These are phyloP conservation scores for Lasiosphaeris hirsuta DNA, from an alignment of 495 filamentous ascomycete species.

Conservation along the genomic window DNA sequence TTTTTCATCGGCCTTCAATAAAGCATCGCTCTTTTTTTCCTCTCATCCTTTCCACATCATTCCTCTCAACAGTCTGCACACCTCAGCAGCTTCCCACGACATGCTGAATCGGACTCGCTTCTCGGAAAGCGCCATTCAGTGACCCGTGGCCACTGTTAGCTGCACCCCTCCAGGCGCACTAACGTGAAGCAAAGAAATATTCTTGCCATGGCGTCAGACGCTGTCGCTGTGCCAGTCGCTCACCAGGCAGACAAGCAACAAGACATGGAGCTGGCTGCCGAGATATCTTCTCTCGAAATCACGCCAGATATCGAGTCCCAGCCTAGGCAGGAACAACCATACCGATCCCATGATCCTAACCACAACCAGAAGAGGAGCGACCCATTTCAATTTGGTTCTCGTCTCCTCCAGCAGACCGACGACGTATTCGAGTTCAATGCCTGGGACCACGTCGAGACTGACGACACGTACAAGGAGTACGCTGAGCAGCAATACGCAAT, in stretches of 20 bases:
- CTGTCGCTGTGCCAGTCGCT: slow-evolving; percentile 7
- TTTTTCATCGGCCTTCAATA: background rate
- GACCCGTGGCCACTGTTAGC: slow-evolving; percentile 25
- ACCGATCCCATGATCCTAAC: slow-evolving; percentile 54
- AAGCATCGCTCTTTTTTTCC: slow-evolving; percentile 10
- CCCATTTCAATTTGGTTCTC: slow-evolving; percentile 93
- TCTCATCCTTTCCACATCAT: slow-evolving; percentile 10
- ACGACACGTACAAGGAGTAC: slow-evolving; percentile 77
- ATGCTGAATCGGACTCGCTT: slow-evolving; percentile 23
- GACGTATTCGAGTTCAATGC: slow-evolving; percentile 95
- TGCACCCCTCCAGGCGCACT: slow-evolving; percentile 21
- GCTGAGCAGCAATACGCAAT: slow-evolving; percentile 74
- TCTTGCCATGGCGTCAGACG: slow-evolving; percentile 23
- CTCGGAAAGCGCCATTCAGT: slow-evolving; percentile 24
- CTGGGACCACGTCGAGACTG: slow-evolving; percentile 94
- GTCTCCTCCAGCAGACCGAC: slow-evolving; percentile 74
- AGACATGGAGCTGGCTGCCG: slow-evolving; percentile 22
- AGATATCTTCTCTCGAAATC: slow-evolving; percentile 29
- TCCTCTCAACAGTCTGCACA: slow-evolving; percentile 15
- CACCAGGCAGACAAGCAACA: slow-evolving; percentile 15
- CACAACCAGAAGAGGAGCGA: slow-evolving; percentile 76
- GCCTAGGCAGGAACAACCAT: slow-evolving; percentile 32
- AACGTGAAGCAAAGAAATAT: slow-evolving; percentile 5
- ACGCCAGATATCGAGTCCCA: slow-evolving; percentile 13
- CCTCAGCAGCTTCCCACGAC: slow-evolving; percentile 10